Conservation (phyloP, 139 green algal species). For the Volvox africanus region DNA sequence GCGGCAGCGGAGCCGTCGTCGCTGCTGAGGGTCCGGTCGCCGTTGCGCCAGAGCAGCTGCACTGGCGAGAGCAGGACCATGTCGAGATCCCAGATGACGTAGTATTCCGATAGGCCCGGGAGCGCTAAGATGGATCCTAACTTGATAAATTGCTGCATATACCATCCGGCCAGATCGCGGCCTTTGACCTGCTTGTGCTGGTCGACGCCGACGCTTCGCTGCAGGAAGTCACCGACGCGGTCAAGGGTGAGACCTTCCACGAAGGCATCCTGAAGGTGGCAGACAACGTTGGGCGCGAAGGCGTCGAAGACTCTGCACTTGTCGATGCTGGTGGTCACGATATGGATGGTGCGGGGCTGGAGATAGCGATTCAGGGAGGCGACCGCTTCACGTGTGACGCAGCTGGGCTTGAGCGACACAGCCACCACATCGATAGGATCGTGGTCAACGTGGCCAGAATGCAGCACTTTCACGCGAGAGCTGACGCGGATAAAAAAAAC, state of each 20-base stretch:
- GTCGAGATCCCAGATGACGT: conserved; percentile 71
- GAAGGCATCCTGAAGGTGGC: conserved; percentile 41
- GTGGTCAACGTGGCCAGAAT: background rate
- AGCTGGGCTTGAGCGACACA: conserved; percentile 57
- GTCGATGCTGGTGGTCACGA: conserved; percentile 40
- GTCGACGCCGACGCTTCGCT: conserved; percentile 11
- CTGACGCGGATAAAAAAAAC: background rate
- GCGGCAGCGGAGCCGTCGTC: background rate
- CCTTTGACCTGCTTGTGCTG: conserved; percentile 50
- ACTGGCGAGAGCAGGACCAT: conserved; percentile 64
- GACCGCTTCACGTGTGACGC: conserved; percentile 51
- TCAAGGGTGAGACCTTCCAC: conserved; percentile 44
- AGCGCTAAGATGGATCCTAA: conserved; percentile 55
- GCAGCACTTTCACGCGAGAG: background rate
- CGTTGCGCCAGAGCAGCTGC: conserved; percentile 18
- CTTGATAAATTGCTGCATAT: conserved; percentile 72
- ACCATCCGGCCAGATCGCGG: conserved; percentile 57
- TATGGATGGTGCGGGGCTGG: conserved; percentile 47
- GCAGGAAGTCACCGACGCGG: conserved; percentile 17
- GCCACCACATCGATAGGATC: conserved; percentile 38
- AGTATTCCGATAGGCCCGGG: conserved; percentile 54
- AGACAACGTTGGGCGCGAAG: conserved; percentile 55
- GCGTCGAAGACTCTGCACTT: conserved; percentile 44
- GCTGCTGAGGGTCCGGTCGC: background rate
- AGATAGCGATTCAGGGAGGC: conserved; percentile 48